Percentiles rank a stretch among this genome's conserved stretches.
These are phyloP conservation scores for Paralagenidium karlingii DNA, from an alignment of 352 stramenopile genomes.

Conservation along the genomic window DNA sequence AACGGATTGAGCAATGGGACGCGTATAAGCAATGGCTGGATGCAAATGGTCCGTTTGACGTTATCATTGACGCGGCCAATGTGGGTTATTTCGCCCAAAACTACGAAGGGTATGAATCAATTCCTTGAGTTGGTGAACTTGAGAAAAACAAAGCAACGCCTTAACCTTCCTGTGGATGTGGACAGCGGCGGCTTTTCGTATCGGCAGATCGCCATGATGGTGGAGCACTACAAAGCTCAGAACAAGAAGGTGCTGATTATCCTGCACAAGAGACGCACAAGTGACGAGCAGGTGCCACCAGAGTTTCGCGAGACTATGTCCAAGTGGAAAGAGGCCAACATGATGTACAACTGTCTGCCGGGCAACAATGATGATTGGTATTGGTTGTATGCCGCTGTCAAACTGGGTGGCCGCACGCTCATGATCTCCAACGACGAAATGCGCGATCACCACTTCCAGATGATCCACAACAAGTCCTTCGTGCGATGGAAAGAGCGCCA, in stretches of 20 bases:
- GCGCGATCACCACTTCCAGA: slow-evolving; percentile 99
- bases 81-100: slow-evolving; percentile 97
- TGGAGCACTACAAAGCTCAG: slow-evolving; percentile 82
- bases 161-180: slow-evolving; percentile 1
- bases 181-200: slow-evolving; percentile 89
- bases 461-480: slow-evolving; percentile 93
- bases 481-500: slow-evolving; percentile 95
- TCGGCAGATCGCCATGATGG: slow-evolving; percentile 89
- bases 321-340: slow-evolving; percentile 45
- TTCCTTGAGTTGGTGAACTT: not conserved
- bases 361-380: slow-evolving; percentile 99
- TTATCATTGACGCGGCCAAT: slow-evolving; percentile 97
- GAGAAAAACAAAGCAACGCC: too few species aligned
- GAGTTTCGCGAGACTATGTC: slow-evolving; percentile 60
- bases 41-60: slow-evolving; percentile 70
- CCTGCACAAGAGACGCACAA: slow-evolving; percentile 92
- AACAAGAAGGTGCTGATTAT: slow-evolving; percentile 89
- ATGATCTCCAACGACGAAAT: slow-evolving; percentile 98
- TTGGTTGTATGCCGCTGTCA: slow-evolving; percentile 95
- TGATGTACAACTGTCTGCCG: slow-evolving; percentile 88
- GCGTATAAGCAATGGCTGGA: slow-evolving; percentile 75
- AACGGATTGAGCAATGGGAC: slow-evolving; percentile 57
- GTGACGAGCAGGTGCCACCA: slow-evolving; percentile 70
- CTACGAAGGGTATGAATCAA: slow-evolving; percentile 71
- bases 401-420: slow-evolving; percentile 61